Evolutionary conservation across 768 basidiomycete species (phyloP), one percentile per base, ranked within the genome.

Genomic region (button mushroom (Agaricus bisporus)): DNA sequence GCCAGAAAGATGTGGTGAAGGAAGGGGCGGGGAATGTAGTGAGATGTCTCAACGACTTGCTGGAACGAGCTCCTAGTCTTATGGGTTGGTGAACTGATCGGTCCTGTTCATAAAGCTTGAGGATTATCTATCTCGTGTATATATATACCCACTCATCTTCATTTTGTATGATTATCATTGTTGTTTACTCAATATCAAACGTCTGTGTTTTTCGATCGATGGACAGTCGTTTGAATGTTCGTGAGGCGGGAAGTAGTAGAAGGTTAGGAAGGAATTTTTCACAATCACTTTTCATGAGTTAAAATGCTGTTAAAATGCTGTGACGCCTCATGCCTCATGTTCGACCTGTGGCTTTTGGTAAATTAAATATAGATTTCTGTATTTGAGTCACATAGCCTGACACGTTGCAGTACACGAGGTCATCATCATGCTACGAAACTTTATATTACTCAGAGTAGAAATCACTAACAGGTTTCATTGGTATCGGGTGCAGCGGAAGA

Each of bases 21-120:
- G 77, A 79, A 54, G 89, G 83, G n/a, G 86, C 86, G 1, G 88
- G 87, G 25, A 68, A 70, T 26, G 89, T 92, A 48, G 83, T 81
- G 46, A 74, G 88, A 58, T 78, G 73, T 64, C 73, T 91, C 53
- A 89, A 85, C 67, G 83, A 86, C 61, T 71, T 91, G 49, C 70
- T 90, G 73, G 75, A 70, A 48, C 78, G 73, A 59, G 38, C 44
- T 11, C 29, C 39, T 54, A 57, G 47, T n/a, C 39, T 54, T 17
- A 48, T 48, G 51, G 20, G 18, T 25, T 10, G 8, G 20, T 45
- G 22, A 53, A n/a, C 10, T 14, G 43, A 10, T 29, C 15, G 36
- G 32, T 32, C 32, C 18, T 45, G 29, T 22, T 36, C 36, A 32
- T 26, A 32, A 14, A 32, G 17, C 18, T 49, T 37, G 25, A 25